Base-by-base conservation (phyloP, 1,284 basidiomycete genomes). In the Ustilago cynodontis region DNA sequence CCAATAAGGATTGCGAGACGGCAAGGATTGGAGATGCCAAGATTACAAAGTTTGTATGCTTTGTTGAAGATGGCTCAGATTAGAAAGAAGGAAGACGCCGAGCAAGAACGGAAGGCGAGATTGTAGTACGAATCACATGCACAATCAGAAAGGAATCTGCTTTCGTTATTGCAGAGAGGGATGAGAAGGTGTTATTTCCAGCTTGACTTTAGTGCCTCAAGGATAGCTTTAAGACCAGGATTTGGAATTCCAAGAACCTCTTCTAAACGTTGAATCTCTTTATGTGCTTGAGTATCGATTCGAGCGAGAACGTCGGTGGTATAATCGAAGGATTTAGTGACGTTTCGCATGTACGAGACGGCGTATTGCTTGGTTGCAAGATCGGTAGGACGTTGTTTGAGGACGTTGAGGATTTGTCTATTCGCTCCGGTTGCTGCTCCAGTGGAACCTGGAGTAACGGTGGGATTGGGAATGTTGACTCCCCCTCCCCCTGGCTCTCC, bases 41-140 rank as follows among this genome's bases (percentile, higher is more conserved):
- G 87, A 14, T 78, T 88, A 29, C 86, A 88, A 63, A 80, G 77
- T 18, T 84, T 88, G 81, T 88, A 88, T 78, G 87, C 86, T 10
- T 77, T 88, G 26, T 77, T 88, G 13, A 86, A 84, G 58, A 86
- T 85, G 82, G 86, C 86, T 4, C 86, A 87, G 66, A 54, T 61
- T 56, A 52, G 83, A 67, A 60, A 69, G 51, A 41, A 60, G 18
- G 71, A 82, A 54, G 75, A 76, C 29, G 55, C 45, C 4, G n/a
- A n/a, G n/a, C n/a, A n/a, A n/a, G n/a, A n/a, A n/a, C n/a, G n/a
- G n/a, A 72, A 59, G 53, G 18, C 51, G 9, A 31, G 35, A 18
- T 24, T 53, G 31, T 33, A 31, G 18, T 20, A 26, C 18, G 24
- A 9, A 11, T n/a, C n/a, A n/a, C n/a, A n/a, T n/a, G n/a, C n/a